Evolutionary conservation across 1,284 basidiomycete species (phyloP), one percentile per base, ranked within the genome.

Genomic region (Cryptococcus maquisensis): DNA sequence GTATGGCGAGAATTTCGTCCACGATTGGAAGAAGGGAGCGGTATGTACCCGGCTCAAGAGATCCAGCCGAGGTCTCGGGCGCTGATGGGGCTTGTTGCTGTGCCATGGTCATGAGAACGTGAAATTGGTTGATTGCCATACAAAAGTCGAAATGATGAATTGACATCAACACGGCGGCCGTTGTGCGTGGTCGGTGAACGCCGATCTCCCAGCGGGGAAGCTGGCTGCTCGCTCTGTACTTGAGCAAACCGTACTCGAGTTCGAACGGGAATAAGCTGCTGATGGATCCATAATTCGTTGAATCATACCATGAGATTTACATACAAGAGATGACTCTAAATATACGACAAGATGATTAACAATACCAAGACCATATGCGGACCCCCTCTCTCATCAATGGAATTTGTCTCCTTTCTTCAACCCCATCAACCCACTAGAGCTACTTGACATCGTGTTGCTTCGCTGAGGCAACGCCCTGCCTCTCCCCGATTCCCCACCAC

Each of bases 1-100:
- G 21, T 3, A 56, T 55, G 3, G 20, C 35, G 16, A 67, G 44
- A 16, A 65, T 48, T 15, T 61, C 64, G 46, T 67, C 57, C 15
- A 67, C 12, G 4, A 59, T 37, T 10, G 65, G 65, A 12, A 65
- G 41, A 45, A 67, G 32, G 0, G 63, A 65, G 10, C 40, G 53
- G 52, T 60, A 65, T 18, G 59, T 58, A 9, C 56, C 56, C 13
- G 57, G 59, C 47, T 47, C 20, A 7, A 59, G 24, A 23, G 49
- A 41, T n/a, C 48, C 42, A 6, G 4, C 28, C 10, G 28, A 8
- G 10, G 28, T 2, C 28, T 32, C 28, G 4, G 28, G 10, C 7
- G 28, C 28, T 32, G 10, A 8, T 10, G 3, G 28, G 28, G 28
- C 28, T 32, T 32, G 28, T 32, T 32, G 7, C 10, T 32, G 28